Evolutionary conservation across 163 green algal genomes (phyloP), one percentile per base, ranked within the genome.

Genomic region (Volvox carteri): DNA sequence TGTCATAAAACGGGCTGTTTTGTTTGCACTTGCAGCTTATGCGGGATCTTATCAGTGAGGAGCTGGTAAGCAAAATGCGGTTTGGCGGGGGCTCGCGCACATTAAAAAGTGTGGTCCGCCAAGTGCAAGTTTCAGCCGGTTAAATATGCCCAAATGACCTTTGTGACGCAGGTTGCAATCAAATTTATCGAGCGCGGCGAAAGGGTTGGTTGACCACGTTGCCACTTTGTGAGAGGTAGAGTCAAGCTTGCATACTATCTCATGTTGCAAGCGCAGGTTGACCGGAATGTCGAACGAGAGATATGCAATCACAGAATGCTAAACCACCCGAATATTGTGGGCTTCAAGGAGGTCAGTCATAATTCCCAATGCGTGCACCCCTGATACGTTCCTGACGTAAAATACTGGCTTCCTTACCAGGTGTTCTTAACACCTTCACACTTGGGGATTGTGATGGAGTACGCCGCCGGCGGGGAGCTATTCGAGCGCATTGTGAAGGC

Each of bases 361-460:
- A n/a, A n/a, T n/a, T n/a, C n/a, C n/a, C n/a, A n/a, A n/a, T n/a
- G n/a, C n/a, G n/a, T n/a, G n/a, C n/a, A n/a, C n/a, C n/a, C n/a
- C n/a, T n/a, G n/a, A n/a, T n/a, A n/a, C n/a, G n/a, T n/a, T n/a
- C n/a, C n/a, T n/a, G n/a, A n/a, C n/a, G n/a, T n/a, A n/a, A n/a
- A n/a, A n/a, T n/a, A n/a, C 33, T 65, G 54, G 41, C 6, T 54
- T 78, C 9, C 81, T 60, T 92, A n/a, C n/a, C n/a, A 97, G 93
- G 92, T 98, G 18, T 97, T 98, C 58, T 46, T 99, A 28, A 99
- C 97, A 35, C 93, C 92, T 1, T 97, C 95, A 16, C 96, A 99
- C 91, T 92, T 99, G 52, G 97, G 94, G 72, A 99, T 99, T 68
- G 96, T 97, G 4, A 99, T 99, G 97, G 98, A 99, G 92, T 99